These are phyloP conservation scores for Lignosus rhinocerotis DNA, from an alignment of 1,284 basidiomycete genomes.

Conservation along the genomic window DNA sequence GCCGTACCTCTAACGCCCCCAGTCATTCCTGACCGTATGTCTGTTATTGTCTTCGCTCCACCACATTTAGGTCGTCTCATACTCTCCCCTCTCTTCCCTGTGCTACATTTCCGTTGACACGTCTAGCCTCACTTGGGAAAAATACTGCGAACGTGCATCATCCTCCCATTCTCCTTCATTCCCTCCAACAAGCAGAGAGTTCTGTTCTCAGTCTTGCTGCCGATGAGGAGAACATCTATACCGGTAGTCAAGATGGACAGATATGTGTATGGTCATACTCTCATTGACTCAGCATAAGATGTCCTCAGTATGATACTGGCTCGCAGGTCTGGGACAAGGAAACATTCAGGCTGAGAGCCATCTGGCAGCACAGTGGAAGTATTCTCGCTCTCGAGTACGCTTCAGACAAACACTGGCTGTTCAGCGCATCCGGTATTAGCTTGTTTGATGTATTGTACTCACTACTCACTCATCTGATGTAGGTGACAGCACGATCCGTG, in stretches of 20 bases:
- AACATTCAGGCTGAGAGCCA: conserved; percentile 68
- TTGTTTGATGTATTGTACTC: not conserved
- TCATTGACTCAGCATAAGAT: not conserved
- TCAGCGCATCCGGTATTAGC: conserved; percentile 74
- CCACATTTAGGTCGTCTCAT: conserved; percentile 20
- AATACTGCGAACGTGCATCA: conserved; percentile 18
- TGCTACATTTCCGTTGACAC: not conserved
- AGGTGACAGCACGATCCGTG: conserved; percentile 87
- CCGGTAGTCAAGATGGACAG: conserved; percentile 79
- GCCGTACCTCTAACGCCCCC: not conserved
- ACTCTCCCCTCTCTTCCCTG: not conserved
- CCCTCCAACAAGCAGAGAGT: conserved; percentile 64
- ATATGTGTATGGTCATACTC: conserved; percentile 59
- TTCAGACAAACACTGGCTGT: conserved; percentile 77
- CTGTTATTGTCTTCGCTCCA: not conserved
- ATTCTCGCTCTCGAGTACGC: conserved; percentile 84
- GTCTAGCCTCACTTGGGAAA: conserved; percentile 30
- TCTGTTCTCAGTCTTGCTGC: conserved; percentile 80
- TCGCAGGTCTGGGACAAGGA: conserved; percentile 80
- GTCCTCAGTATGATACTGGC: not conserved
- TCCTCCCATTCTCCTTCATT: conserved; percentile 50
- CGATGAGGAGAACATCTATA: conserved; percentile 75
- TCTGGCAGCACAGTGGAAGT: conserved; percentile 81
- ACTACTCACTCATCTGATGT: not conserved
- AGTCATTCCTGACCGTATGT: conserved; percentile 9